Percentiles rank a stretch among this genome's conserved stretches.
These are phyloP conservation scores for Medicago lupulina DNA, from an alignment of 306 rosid species.

Conservation along the genomic window DNA sequence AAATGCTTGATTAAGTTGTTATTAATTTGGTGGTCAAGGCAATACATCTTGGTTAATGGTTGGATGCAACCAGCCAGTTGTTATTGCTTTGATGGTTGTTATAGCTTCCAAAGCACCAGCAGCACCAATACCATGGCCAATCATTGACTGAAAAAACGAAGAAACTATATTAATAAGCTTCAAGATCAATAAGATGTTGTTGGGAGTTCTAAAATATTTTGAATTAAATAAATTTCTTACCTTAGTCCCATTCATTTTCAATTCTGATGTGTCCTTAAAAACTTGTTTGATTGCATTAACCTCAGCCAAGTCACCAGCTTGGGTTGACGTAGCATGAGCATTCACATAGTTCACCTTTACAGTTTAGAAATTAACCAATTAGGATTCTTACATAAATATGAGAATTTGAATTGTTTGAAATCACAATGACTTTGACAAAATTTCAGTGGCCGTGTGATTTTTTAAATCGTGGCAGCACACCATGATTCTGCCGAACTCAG, in stretches of 20 bases:
- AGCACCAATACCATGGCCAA: constrained; percentile 70
- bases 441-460: background rate
- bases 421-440: background rate
- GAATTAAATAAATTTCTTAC: constrained; percentile 37
- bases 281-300: constrained; percentile 70
- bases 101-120: constrained; percentile 56
- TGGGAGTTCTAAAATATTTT: constrained; percentile 1
- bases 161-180: constrained; percentile 7
- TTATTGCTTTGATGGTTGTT: constrained; percentile 76
- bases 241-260: constrained; percentile 80
- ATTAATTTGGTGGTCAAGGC: background rate
- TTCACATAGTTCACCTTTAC: constrained; percentile 77
- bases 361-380: constrained; percentile 15
- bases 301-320: constrained; percentile 80
- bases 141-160: constrained; percentile 62
- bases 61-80: constrained; percentile 79
- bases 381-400: constrained; percentile 1
- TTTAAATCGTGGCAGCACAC: background rate
- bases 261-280: constrained; percentile 62
- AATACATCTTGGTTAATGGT: constrained; percentile 72
- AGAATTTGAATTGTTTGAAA: constrained; percentile 6
- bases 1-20: background rate
- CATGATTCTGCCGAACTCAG: background rate
- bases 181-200: background rate
- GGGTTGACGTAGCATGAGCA: constrained; percentile 85